Conservation (phyloP, 1,139 yeast species). For the Kodamaea suecica region DNA sequence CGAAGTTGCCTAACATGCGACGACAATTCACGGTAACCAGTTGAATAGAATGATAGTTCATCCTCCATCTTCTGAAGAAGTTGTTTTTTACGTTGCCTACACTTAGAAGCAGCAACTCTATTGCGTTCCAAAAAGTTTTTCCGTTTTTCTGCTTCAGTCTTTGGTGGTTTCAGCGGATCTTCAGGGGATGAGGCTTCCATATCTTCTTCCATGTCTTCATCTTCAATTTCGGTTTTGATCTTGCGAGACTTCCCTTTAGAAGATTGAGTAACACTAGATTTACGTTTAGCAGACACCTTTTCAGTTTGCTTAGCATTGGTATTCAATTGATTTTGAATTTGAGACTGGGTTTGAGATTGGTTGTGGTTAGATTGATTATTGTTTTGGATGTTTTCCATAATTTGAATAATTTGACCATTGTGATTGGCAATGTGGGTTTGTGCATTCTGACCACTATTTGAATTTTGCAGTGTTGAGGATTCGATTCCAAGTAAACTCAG, state of each 20-base stretch:
- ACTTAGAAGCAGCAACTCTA: slow-evolving; percentile 91
- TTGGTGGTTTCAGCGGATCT: slow-evolving; percentile 16
- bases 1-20: slow-evolving; percentile 55
- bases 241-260: slow-evolving; percentile 6
- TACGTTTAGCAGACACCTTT: slow-evolving; percentile 13
- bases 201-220: slow-evolving; percentile 7
- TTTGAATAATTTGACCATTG: neutral
- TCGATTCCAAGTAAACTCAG: slow-evolving; percentile 23
- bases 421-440: neutral
- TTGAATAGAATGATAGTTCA: slow-evolving; percentile 64
- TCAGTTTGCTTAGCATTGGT: slow-evolving; percentile 1
- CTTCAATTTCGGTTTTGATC: slow-evolving; percentile 11
- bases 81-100: slow-evolving; percentile 92
- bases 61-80: slow-evolving; percentile 80
- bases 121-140: slow-evolving; percentile 84
- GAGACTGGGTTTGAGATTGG: neutral
- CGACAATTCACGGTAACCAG: slow-evolving; percentile 68
- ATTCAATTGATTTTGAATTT: neutral
- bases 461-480: too few species aligned
- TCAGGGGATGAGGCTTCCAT: slow-evolving; percentile 15
- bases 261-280: slow-evolving; percentile 6
- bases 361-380: neutral
- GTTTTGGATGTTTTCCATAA: neutral
- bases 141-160: slow-evolving; percentile 67
- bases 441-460: neutral